phyloP scores from a whole-genome alignment of 768 basidiomycete genomes.

The Suillus decipiens region DNA sequence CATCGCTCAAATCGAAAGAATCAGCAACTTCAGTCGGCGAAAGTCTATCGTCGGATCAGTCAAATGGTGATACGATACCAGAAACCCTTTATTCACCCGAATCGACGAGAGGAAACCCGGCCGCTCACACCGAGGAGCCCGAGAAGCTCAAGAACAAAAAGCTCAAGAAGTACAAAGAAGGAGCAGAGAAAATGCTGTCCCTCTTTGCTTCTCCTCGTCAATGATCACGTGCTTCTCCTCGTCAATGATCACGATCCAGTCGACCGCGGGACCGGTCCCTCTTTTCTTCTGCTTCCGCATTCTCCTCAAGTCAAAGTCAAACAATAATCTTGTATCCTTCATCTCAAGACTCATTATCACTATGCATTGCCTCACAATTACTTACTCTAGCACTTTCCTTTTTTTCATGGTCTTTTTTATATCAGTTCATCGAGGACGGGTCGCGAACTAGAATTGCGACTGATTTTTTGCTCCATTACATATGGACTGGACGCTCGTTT shows the following conservation, averaged over 20 bases:
- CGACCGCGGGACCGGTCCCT: constrained; percentile 26
- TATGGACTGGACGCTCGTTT: constrained; percentile 28
- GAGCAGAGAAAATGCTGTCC: constrained; percentile 83
- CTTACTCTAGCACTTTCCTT: constrained; percentile 20
- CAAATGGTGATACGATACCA: constrained; percentile 50
- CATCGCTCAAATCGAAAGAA: constrained; percentile 80
- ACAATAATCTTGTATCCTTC: constrained; percentile 24
- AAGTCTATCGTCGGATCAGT: constrained; percentile 73
- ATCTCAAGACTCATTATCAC: constrained; percentile 28
- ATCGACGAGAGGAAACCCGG: constrained; percentile 31
- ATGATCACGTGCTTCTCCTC: constrained; percentile 56
- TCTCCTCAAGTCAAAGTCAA: constrained; percentile 16
- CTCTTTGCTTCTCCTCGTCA: constrained; percentile 76
- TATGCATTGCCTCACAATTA: constrained; percentile 31
- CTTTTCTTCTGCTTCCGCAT: background rate
- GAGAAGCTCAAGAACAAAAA: constrained; percentile 72
- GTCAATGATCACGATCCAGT: constrained; percentile 37
- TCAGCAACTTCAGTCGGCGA: constrained; percentile 74
- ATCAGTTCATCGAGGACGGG: constrained; percentile 21
- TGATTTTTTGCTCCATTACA: constrained; percentile 15
- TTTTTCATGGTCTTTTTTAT: constrained; percentile 7
- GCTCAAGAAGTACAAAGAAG: constrained; percentile 85
- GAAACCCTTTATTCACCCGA: constrained; percentile 28
- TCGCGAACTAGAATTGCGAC: constrained; percentile 26
- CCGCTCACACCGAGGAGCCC: constrained; percentile 42